phyloP scores from a whole-genome alignment of 2,329 filamentous ascomycete genomes.

The Claviceps spartinae region DNA sequence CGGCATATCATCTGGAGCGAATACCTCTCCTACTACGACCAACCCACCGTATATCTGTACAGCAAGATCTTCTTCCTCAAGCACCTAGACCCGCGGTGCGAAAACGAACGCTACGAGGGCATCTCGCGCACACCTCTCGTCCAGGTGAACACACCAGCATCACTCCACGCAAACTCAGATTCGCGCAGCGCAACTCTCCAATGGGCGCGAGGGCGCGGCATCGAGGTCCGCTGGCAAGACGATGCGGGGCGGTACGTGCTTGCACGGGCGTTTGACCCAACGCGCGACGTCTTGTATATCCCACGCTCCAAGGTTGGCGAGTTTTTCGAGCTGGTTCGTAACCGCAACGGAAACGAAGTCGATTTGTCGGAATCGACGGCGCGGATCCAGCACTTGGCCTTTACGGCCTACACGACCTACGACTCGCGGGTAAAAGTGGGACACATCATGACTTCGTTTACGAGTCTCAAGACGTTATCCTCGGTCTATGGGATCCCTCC shows the following conservation, averaged over 20 bases:
- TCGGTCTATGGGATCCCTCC: conserved; percentile 14
- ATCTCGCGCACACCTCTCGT: conserved; percentile 6
- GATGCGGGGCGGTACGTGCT: background rate
- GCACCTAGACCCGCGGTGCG: conserved; percentile 2
- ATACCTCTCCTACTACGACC: conserved; percentile 6
- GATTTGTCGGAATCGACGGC: conserved; percentile 2
- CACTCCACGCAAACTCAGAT: conserved; percentile 11
- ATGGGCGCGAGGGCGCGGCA: conserved; percentile 8
- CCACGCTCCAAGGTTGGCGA: conserved; percentile 8
- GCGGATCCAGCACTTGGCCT: conserved; percentile 10
- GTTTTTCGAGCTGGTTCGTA: conserved; percentile 5
- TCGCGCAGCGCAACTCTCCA: conserved; percentile 8
- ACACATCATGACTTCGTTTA: conserved; percentile 6
- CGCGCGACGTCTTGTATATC: conserved; percentile 5
- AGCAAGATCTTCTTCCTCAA: conserved; percentile 8
- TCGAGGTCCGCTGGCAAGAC: conserved; percentile 2
- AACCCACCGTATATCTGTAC: conserved; percentile 10
- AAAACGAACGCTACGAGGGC: conserved; percentile 1
- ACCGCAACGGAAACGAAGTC: background rate
- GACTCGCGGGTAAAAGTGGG: conserved; percentile 11
- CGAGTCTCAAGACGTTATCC: conserved; percentile 10
- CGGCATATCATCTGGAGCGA: conserved; percentile 13
- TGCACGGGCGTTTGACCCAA: conserved; percentile 3
- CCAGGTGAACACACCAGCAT: conserved; percentile 8
- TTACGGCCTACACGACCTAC: conserved; percentile 15